Base-by-base conservation (phyloP, 1,284 basidiomycete genomes). In the Microbotryum violaceum region DNA sequence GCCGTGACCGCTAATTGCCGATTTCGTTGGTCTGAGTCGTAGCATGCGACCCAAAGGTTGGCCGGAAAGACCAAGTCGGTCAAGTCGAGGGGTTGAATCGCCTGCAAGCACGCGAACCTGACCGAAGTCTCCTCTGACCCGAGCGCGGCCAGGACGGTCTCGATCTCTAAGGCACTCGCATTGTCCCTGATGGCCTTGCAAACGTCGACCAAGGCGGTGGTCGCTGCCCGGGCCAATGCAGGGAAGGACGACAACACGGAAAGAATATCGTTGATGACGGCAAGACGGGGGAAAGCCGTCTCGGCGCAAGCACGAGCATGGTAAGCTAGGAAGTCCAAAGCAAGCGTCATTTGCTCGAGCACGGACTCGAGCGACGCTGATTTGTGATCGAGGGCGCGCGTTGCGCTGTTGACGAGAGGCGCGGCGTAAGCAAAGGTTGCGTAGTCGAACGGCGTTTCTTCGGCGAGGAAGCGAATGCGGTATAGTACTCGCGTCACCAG, bases 51-150 rank as follows among this genome's bases (percentile, higher is more conserved):
- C 85, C 90, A 92, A 1, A 99, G 77, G 74, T 90, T 85, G 1
- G 88, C 82, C 7, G 87, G 89, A 86, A 92, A 98, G 65, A 94
- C 92, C 49, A 91, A 75, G 57, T 97, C 93, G 0, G 93, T 98
- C 49, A 98, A 75, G 77, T 98, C 96, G 69, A 98, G 87, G 0
- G 91, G 87, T 88, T 94, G 68, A 27, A 21, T 62, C 31, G 92
- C 83, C 72, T 97, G 92, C n/a, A 98, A 78, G 71, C 89, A 90
- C 6, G 92, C 86, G 69, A 88, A 89, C 46, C 94, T 83, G 6
- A 90, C 89, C 72, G 91, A 88, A 0, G 86, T 86, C 71, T 98
- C 96, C 69, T 92, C 88, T n/a, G 83, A 79, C 14, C 98, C 80
- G 0, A 85, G 87, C 14, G 90, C 89, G 14, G 75, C 76, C 27